Evolutionary conservation across 176 grass and related monocot species (phyloP).

Genomic region (Eremochloa ophiuroides): DNA sequence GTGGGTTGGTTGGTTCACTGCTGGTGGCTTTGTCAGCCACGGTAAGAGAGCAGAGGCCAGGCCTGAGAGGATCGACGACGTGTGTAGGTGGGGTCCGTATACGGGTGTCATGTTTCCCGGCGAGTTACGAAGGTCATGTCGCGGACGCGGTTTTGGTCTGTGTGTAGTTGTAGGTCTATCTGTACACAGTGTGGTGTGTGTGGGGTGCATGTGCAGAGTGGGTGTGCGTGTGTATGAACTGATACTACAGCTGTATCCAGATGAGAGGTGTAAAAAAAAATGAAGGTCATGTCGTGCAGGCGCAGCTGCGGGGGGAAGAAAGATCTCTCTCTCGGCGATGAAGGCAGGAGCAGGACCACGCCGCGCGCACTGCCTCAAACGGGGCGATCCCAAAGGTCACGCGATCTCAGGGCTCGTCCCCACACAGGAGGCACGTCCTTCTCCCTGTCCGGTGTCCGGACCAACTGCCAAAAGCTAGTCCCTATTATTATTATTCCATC

Average conservation of each 20-base stretch:
- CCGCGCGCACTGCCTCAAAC: background rate
- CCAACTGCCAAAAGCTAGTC: background rate
- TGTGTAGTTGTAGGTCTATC: too few species aligned
- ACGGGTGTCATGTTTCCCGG: slow-evolving; percentile 11
- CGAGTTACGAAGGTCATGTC: slow-evolving; percentile 17
- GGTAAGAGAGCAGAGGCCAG: background rate
- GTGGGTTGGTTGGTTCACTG: background rate
- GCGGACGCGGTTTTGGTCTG: too few species aligned
- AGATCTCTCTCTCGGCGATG: too few species aligned
- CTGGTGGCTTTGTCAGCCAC: background rate
- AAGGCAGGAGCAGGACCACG: too few species aligned
- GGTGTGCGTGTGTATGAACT: too few species aligned
- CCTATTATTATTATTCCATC: background rate
- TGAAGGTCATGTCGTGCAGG: slow-evolving; percentile 2
- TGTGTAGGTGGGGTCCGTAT: background rate
- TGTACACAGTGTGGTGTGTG: too few species aligned
- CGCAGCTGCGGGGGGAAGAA: too few species aligned
- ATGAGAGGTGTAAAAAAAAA: too few species aligned
- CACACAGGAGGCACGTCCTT: slow-evolving; percentile 19
- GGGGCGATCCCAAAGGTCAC: slow-evolving; percentile 26
- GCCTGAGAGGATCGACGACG: too few species aligned
- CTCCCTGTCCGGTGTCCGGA: background rate
- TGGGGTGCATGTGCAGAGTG: too few species aligned
- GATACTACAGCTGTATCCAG: too few species aligned
- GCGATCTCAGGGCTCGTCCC: slow-evolving; percentile 17